phyloP scores from a whole-genome alignment of 345 rosid genomes.

The Populus ilicifolia region DNA sequence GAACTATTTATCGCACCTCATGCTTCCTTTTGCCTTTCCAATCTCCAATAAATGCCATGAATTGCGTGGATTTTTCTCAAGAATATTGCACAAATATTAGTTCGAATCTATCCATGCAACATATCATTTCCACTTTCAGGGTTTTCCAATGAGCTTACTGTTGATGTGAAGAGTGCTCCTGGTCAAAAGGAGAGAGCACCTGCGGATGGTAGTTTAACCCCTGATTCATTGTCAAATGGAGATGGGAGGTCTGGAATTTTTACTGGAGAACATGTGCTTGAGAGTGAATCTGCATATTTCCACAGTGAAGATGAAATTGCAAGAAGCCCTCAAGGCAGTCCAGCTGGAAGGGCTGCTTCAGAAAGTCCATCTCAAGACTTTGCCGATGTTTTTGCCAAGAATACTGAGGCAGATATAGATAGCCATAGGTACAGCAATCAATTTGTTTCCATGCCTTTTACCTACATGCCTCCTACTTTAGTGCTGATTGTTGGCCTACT shows the following conservation, averaged over 20 bases:
- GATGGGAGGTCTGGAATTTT: constrained; percentile 45
- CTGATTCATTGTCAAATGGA: constrained; percentile 47
- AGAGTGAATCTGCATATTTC: constrained; percentile 53
- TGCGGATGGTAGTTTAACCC: constrained; percentile 47
- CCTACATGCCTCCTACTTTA: neutral
- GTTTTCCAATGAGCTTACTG: constrained; percentile 68
- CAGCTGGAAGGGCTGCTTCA: constrained; percentile 51
- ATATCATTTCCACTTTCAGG: constrained; percentile 44
- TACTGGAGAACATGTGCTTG: constrained; percentile 44
- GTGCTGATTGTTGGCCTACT: neutral
- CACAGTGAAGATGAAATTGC: constrained; percentile 80
- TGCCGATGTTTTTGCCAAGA: constrained; percentile 59
- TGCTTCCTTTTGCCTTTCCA: constrained; percentile 1
- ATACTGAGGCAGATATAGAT: constrained; percentile 57
- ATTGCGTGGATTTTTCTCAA: neutral
- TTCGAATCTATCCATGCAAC: constrained; percentile 8
- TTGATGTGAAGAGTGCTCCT: constrained; percentile 44
- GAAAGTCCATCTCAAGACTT: constrained; percentile 64
- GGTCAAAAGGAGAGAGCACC: constrained; percentile 47
- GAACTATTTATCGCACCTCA: constrained; percentile 1
- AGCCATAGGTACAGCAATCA: constrained; percentile 36
- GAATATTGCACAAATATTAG: constrained; percentile 8
- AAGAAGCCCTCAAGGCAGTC: constrained; percentile 83
- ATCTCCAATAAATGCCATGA: constrained; percentile 1
- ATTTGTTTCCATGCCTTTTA: neutral